Evolutionary conservation across 2,329 filamentous ascomycete species (phyloP).

Genomic region (Apiospora hydei): DNA sequence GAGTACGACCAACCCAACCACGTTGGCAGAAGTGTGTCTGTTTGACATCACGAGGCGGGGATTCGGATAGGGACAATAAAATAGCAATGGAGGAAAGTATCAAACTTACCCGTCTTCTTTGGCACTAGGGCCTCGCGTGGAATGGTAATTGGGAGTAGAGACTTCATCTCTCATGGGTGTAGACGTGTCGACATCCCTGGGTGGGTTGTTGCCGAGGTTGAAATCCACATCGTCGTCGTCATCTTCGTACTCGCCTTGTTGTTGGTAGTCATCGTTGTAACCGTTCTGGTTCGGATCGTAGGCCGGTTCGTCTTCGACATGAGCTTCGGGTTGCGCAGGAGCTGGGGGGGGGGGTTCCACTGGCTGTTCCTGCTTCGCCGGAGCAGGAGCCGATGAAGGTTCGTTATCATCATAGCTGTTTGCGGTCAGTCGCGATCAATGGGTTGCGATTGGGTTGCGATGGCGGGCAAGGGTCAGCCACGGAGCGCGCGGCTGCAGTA

Average conservation of each 20-base stretch:
- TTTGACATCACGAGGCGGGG: slow-evolving; percentile 11
- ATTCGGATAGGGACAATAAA: slow-evolving; percentile 28
- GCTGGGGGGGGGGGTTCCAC: slow-evolving; percentile 38
- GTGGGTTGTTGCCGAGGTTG: slow-evolving; percentile 57
- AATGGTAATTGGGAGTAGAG: slow-evolving; percentile 40
- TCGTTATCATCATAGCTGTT: slow-evolving; percentile 74
- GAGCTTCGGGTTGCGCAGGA: slow-evolving; percentile 30
- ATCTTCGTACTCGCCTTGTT: slow-evolving; percentile 52
- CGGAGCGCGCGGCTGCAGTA: not conserved
- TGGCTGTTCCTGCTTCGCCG: slow-evolving; percentile 38
- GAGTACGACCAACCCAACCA: slow-evolving; percentile 11
- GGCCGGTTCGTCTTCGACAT: slow-evolving; percentile 38
- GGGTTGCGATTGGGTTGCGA: slow-evolving; percentile 14
- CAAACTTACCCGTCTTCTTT: slow-evolving; percentile 91
- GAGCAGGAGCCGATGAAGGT: slow-evolving; percentile 48
- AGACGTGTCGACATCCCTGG: slow-evolving; percentile 37
- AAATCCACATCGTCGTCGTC: slow-evolving; percentile 65
- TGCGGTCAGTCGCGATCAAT: slow-evolving; percentile 10
- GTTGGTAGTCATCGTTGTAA: slow-evolving; percentile 48
- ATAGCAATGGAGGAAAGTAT: slow-evolving; percentile 35
- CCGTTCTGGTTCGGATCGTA: slow-evolving; percentile 39
- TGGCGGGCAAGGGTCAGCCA: not conserved
- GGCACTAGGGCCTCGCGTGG: slow-evolving; percentile 68
- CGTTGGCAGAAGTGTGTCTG: slow-evolving; percentile 1
- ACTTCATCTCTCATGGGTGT: slow-evolving; percentile 44